Evolutionary conservation across 208 protist species (phyloP).

Genomic region (Crithidia fasciculata): DNA sequence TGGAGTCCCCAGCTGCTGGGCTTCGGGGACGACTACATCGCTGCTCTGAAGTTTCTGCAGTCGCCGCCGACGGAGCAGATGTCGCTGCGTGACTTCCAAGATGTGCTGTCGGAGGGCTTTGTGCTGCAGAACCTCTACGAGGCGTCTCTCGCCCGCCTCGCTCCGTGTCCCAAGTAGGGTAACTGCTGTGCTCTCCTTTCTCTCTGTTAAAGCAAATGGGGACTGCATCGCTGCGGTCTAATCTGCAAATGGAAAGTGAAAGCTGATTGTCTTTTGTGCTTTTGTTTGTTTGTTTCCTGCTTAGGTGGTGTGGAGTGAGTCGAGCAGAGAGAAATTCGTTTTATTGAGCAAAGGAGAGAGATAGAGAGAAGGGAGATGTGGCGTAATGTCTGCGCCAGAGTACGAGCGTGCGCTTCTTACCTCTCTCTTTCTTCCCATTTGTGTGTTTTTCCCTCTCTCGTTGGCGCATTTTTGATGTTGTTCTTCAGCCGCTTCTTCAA

Average conservation of each 20-base stretch:
- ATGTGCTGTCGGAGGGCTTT: slow-evolving; percentile 68
- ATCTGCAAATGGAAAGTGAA: background rate
- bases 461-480: background rate
- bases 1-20: slow-evolving; percentile 63
- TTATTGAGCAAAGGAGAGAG: too few relatives aligned
- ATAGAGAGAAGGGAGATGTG: too few relatives aligned
- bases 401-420: background rate
- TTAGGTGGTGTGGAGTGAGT: background rate
- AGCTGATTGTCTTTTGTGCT: too few relatives aligned
- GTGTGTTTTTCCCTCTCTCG: background rate
- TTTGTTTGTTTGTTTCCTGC: slow-evolving; percentile 6
- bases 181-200: background rate
- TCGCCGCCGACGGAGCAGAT: slow-evolving; percentile 64
- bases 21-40: slow-evolving; percentile 58
- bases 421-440: background rate
- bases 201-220: too few relatives aligned
- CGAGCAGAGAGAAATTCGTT: background rate
- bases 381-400: too few relatives aligned
- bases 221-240: too few relatives aligned
- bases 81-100: slow-evolving; percentile 53
- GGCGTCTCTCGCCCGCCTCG: slow-evolving; percentile 35
- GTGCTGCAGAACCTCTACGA: slow-evolving; percentile 78
- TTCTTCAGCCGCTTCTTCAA: background rate
- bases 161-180: background rate
- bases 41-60: slow-evolving; percentile 77